Evolutionary conservation across 2,329 filamentous ascomycete species (phyloP), one percentile per base, ranked within the genome.

Genomic region (Xylariaceae sp.): DNA sequence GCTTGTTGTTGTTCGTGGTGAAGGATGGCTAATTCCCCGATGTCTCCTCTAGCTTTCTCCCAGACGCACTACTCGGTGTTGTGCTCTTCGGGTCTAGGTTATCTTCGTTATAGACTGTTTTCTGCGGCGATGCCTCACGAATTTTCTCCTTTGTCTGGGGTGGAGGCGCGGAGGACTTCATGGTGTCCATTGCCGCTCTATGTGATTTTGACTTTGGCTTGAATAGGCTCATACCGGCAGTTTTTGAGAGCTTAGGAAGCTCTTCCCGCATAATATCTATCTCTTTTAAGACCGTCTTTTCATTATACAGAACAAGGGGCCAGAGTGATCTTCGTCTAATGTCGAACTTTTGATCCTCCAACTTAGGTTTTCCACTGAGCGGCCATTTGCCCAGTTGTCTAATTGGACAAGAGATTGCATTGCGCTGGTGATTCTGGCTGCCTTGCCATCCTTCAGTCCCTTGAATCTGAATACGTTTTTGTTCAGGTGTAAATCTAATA

Each of bases 321-420:
- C 40, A 5, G 7, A 4, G 16, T 33, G 24, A 6, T 18, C 21
- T 6, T 41, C 21, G 10, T 26, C 16, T 9, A 55, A 15, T 16
- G 35, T 20, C 1, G 36, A 33, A 6, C 15, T 24, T 24, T 44
- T 50, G 15, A 55, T 55, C 3, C 39, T 47, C 21, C 40, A 50
- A 20, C 39, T 35, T 4, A 55, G 33, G 23, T 42, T 50, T 21
- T 50, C 52, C 9, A 55, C 26, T 6, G 52, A 55, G 15, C 52
- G 46, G 16, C 46, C 52, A 20, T 42, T 55, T n/a, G 52, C 52
- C 52, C 46, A 55, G 35, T 32, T 45, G 2, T 24, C 15, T 5
- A 55, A 16, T 6, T 10, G 4, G 3, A 55, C 52, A 3, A 55
- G 52, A 8, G 39, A 35, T 11, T 26, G 3, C 41, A 50, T 41